Evolutionary conservation across 768 basidiomycete species (phyloP), one percentile per base, ranked within the genome.

Genomic region (Tulasnella sp.): DNA sequence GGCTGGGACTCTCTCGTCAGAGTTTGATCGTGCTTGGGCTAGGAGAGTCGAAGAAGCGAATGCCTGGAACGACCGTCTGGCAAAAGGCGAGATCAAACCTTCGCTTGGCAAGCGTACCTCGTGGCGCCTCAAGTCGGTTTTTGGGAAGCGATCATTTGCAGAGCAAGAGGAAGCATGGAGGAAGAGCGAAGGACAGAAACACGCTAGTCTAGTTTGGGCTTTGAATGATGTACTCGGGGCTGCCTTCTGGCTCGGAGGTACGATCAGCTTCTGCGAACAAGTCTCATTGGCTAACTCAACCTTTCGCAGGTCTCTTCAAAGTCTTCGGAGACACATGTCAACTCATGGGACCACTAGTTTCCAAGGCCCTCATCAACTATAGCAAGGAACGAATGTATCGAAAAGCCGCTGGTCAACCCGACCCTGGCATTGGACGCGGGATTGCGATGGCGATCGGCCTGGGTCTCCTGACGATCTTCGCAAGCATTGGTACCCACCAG

Each of bases 401-500:
- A 82, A 84, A 44, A 84, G 84, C 31, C 87, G 89, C 0, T 88
- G 88, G 0, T 34, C 54, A 20, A 41, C 60, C 50, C 28, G 64
- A 69, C 78, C 83, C 83, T 40, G 73, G 81, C 20, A 83, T 92
- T 72, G 92, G 91, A 1, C 86, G 87, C 8, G 93, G 93, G 0
- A 86, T 92, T 46, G 92, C 86, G 20, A 89, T 91, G 89, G 90
- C 89, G 41, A 86, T 90, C 50, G 92, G 89, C 6, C 86, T 92
- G 0, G 89, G 90, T 83, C 85, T 83, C 72, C 82, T 89, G 72
- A 90, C 88, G 16, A 87, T 93, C 76, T 83, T 86, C 20, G 85
- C 91, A 0, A 91, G 90, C 82, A 83, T 94, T 72, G 88, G 88
- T 73, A 88, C 91, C 75, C 92, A 94, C 83, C 92, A 93, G 87